Evolutionary conservation across 2,329 filamentous ascomycete species (phyloP).

Genomic region (Sporothrix brasiliensis): DNA sequence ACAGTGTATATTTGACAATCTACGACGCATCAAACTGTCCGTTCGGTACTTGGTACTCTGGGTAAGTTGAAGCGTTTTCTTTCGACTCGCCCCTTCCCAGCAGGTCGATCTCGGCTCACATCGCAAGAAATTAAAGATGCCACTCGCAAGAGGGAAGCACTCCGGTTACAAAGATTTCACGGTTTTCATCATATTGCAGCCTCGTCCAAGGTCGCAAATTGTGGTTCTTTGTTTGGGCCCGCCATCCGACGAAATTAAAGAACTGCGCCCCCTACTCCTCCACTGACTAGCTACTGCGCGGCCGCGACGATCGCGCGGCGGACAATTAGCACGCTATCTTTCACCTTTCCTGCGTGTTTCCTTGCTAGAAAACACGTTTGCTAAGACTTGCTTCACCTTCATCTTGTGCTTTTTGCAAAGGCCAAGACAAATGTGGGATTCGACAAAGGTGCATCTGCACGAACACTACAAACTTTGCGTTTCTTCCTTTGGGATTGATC

Average conservation of each 20-base stretch:
- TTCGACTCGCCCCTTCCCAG: conserved; percentile 18
- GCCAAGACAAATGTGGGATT: conserved; percentile 16
- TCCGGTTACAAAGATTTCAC: neutral
- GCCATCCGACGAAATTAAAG: conserved; percentile 33
- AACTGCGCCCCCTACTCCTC: conserved; percentile 27
- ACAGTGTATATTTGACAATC: neutral
- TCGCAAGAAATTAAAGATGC: neutral
- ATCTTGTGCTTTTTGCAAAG: conserved; percentile 7
- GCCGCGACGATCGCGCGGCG: conserved; percentile 35
- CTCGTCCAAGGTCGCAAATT: neutral
- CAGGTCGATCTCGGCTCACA: conserved; percentile 8
- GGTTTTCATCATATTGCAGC: neutral
- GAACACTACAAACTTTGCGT: neutral
- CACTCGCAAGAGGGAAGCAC: neutral
- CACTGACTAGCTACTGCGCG: conserved; percentile 28
- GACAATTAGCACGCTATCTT: conserved; percentile 26
- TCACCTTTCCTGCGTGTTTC: conserved; percentile 7
- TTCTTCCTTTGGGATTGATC: neutral
- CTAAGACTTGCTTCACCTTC: conserved; percentile 14
- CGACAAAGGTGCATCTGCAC: neutral
- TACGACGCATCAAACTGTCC: conserved; percentile 3
- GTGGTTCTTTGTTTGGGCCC: conserved; percentile 26
- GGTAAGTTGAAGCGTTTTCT: neutral
- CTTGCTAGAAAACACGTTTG: conserved; percentile 20
- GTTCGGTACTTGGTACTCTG: conserved; percentile 26